These are phyloP conservation scores for Microcyclospora pomicola DNA, from an alignment of 2,329 filamentous ascomycete species.

Conservation along the genomic window DNA sequence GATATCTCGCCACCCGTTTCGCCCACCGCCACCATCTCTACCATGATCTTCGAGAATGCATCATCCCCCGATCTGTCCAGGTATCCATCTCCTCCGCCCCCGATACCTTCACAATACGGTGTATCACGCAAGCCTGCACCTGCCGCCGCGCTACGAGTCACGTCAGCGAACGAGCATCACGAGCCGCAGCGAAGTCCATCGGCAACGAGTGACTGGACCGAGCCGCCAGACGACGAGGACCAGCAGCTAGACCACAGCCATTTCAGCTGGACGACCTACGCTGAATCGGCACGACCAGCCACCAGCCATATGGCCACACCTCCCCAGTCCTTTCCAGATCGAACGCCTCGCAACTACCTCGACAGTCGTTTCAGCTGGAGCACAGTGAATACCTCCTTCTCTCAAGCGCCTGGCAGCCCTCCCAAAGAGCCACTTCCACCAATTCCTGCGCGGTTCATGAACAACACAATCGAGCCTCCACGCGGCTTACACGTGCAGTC, in stretches of 20 bases:
- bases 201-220: slow-evolving; percentile 6
- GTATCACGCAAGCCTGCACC: slow-evolving; percentile 16
- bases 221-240: slow-evolving; percentile 1
- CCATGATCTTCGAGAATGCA: slow-evolving; percentile 3
- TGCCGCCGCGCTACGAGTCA: slow-evolving; percentile 8
- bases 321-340: neutral
- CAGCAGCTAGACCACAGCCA: slow-evolving; percentile 11
- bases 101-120: neutral
- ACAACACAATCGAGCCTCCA: neutral
- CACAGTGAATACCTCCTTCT: slow-evolving; percentile 25
- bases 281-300: slow-evolving; percentile 10
- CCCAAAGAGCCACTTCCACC: slow-evolving; percentile 28
- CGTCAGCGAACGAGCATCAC: slow-evolving; percentile 10
- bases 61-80: slow-evolving; percentile 2
- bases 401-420: slow-evolving; percentile 25
- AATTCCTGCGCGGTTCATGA: slow-evolving; percentile 19
- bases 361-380: slow-evolving; percentile 31
- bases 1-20: slow-evolving; percentile 13
- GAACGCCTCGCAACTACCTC: slow-evolving; percentile 1
- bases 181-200: slow-evolving; percentile 9
- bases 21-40: slow-evolving; percentile 7
- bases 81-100: neutral
- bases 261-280: slow-evolving; percentile 24
- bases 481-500: slow-evolving; percentile 15
- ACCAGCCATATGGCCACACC: slow-evolving; percentile 7